Evolutionary conservation across 108 stramenopile genomes (phyloP).

Genomic region (Discostella pseudostelligera): DNA sequence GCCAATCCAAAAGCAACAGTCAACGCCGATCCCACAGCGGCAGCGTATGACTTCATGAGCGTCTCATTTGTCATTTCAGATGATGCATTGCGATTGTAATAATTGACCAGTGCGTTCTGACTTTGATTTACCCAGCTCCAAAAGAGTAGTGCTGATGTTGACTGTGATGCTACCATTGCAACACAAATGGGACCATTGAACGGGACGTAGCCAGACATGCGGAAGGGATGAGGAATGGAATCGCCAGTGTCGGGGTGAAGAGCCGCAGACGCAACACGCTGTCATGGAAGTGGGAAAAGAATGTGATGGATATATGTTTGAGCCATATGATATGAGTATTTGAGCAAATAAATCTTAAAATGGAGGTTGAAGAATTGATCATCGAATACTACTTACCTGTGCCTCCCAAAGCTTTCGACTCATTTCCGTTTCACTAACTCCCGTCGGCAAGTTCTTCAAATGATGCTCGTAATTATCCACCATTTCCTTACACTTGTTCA

Average conservation of each 20-base stretch:
- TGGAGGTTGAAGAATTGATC: constrained; percentile 5
- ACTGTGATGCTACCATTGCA: constrained; percentile 53
- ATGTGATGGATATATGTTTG: no score
- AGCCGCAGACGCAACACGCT: constrained; percentile 62
- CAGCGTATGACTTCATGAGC: constrained; percentile 75
- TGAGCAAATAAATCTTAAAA: no score
- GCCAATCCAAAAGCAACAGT: constrained; percentile 80
- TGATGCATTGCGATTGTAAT: constrained; percentile 86
- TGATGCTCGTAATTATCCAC: constrained; percentile 37
- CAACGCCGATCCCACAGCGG: constrained; percentile 79
- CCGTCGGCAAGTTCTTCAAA: constrained; percentile 18
- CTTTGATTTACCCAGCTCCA: constrained; percentile 83
- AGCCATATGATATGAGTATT: no score
- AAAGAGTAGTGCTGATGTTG: constrained; percentile 55
- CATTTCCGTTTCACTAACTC: constrained; percentile 27
- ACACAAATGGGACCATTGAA: constrained; percentile 73
- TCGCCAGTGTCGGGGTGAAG: constrained; percentile 93
- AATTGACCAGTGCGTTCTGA: constrained; percentile 77
- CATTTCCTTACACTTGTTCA: constrained; percentile 42
- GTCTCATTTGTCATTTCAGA: constrained; percentile 79
- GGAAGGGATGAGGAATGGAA: constrained; percentile 68
- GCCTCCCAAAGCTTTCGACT: constrained; percentile 43
- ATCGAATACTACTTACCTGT: constrained; percentile 13
- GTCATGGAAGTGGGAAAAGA: neutral
- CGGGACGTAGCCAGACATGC: constrained; percentile 79